phyloP scores from a whole-genome alignment of 169 alveolate genomes.

The Plasmodium knowlesi region DNA sequence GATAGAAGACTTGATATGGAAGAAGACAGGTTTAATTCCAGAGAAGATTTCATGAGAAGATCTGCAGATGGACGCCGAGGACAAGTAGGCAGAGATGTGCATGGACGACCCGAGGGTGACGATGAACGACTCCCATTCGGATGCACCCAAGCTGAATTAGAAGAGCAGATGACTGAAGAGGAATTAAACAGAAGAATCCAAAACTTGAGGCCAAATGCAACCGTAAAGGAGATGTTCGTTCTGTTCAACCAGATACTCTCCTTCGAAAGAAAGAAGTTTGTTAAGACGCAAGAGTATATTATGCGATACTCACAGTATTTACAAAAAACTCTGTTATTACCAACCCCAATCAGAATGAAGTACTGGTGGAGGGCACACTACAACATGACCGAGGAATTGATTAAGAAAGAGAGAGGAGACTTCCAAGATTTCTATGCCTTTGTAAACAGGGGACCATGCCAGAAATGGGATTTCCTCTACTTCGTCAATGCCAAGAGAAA shows the following conservation, averaged over 20 bases:
- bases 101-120: neutral
- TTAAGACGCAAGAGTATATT: slow-evolving; percentile 34
- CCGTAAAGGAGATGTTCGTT: slow-evolving; percentile 12
- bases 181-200: slow-evolving; percentile 5
- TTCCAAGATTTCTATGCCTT: slow-evolving; percentile 2
- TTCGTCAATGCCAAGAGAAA: slow-evolving; percentile 20
- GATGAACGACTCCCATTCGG: neutral
- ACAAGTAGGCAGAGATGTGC: neutral
- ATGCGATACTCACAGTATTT: slow-evolving; percentile 27
- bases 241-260: slow-evolving; percentile 8
- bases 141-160: neutral
- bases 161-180: slow-evolving; percentile 1
- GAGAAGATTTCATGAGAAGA: neutral
- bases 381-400: slow-evolving; percentile 10
- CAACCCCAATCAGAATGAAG: slow-evolving; percentile 19
- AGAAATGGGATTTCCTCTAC: slow-evolving; percentile 3
- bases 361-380: slow-evolving; percentile 61
- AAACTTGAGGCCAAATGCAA: neutral
- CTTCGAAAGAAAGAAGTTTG: slow-evolving; percentile 20
- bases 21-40: neutral
- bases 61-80: neutral
- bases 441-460: slow-evolving; percentile 18
- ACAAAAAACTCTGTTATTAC: neutral
- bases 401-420: slow-evolving; percentile 26
- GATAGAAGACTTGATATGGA: neutral